phyloP scores from a whole-genome alignment of 1,284 basidiomycete genomes.

The Irpex lacteus region DNA sequence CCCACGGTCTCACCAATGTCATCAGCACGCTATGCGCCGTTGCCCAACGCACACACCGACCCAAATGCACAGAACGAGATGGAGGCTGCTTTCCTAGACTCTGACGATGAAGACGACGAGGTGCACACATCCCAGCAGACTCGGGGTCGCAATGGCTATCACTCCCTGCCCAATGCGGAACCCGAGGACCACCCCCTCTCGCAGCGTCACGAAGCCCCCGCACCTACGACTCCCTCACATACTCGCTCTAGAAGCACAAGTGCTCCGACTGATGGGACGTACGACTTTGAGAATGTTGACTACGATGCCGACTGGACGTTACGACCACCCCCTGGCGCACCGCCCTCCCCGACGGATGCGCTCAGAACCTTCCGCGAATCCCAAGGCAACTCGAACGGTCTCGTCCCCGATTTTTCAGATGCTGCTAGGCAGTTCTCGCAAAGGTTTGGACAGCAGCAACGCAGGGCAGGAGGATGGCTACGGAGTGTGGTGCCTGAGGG shows the following conservation, averaged over 20 bases:
- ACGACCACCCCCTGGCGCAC: conserved; percentile 78
- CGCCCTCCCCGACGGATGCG: conserved; percentile 41
- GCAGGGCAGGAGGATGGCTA: conserved; percentile 52
- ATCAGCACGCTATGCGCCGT: conserved; percentile 59
- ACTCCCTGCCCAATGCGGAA: conserved; percentile 48
- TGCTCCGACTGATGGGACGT: conserved; percentile 38
- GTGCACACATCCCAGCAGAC: conserved; percentile 25
- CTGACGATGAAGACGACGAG: conserved; percentile 62
- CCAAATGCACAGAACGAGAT: conserved; percentile 57
- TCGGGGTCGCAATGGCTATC: conserved; percentile 46
- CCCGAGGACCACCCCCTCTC: conserved; percentile 36
- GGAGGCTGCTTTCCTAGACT: conserved; percentile 76
- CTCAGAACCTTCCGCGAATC: conserved; percentile 5
- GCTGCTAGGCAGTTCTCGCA: conserved; percentile 27
- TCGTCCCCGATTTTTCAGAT: conserved; percentile 52
- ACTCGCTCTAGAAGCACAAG: neutral
- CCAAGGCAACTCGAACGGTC: conserved; percentile 78
- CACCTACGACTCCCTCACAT: neutral
- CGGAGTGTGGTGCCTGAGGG: conserved; percentile 52
- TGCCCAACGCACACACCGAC: conserved; percentile 58
- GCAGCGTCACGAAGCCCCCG: conserved; percentile 19
- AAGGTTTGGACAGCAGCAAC: conserved; percentile 9
- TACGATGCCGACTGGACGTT: conserved; percentile 62
- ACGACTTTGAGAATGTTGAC: conserved; percentile 81
- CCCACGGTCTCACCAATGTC: conserved; percentile 41